Base-by-base conservation (phyloP, 306 rosid species). In the Oxytropis ochrocephala region DNA sequence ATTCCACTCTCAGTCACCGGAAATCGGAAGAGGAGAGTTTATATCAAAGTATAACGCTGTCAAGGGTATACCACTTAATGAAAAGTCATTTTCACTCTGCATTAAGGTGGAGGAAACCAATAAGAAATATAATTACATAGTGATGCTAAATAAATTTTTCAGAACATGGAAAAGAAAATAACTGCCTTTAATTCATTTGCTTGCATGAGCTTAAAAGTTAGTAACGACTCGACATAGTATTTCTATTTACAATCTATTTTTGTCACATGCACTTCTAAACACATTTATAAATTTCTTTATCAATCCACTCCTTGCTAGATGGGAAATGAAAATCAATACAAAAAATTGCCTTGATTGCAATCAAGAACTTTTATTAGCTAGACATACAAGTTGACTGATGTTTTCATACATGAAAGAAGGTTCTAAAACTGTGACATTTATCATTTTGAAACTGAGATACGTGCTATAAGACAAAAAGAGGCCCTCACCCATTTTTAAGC, bases 1-100 rank as follows among this genome's bases (percentile, higher is more conserved):
- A 33, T 87, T 87, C 98, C 98, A 76, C 83, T 84, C 30, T 88
- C n/a, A 82, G 71, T 94, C 96, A 73, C 98, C 98, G 51, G 98
- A 84, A 81, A 88, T 85, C 81, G 90, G 84, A 82, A 88, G 85
- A 48, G 61, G 85, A 19, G 86, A 75, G 60, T 74, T 84, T 69
- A 58, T 73, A 73, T 90, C 80, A n/a, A 88, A 84, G 67, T 66
- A 76, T 79, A 94, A 84, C n/a, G 91, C 82, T 10, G 98, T 88
- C 79, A 94, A 52, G 32, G 96, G 83, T 79, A 82, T 76, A 41
- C 96, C 97, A 55, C 97, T 93, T 72, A 75, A n/a, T 10, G 96
- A 88, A 70, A 77, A 79, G 56, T 93, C 98, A 51, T 88, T 85
- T 76, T 93, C 98, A 74, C 89, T 85, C 98, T 93, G 84, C 85